Evolutionary conservation across 768 basidiomycete genomes (phyloP).

Genomic region (Leccinum variicolor): DNA sequence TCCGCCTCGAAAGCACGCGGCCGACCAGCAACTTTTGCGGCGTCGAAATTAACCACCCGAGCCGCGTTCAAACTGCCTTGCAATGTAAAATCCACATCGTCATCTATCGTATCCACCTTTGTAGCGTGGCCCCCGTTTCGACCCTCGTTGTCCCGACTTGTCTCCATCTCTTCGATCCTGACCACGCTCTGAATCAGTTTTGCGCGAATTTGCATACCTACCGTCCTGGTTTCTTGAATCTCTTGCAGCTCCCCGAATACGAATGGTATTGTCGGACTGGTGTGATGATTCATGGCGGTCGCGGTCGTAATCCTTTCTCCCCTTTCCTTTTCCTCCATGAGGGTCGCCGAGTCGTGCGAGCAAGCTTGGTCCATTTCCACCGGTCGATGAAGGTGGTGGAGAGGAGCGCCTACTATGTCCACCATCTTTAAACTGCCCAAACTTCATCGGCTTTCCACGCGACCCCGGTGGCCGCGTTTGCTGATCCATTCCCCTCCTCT

Average conservation of each 20-base stretch:
- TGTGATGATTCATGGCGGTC: conserved; percentile 5
- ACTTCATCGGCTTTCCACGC: conserved; percentile 34
- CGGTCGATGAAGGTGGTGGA: conserved; percentile 14
- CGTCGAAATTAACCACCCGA: too few species aligned
- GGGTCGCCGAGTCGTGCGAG: conserved; percentile 33
- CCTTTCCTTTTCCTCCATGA: conserved; percentile 4
- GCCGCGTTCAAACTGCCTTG: neutral
- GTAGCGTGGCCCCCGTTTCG: conserved; percentile 43
- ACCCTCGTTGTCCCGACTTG: conserved; percentile 16
- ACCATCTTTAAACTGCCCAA: conserved; percentile 34
- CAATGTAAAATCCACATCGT: conserved; percentile 45
- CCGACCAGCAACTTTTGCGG: neutral
- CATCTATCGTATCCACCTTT: conserved; percentile 41
- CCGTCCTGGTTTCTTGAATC: conserved; percentile 12
- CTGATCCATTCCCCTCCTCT: conserved; percentile 23
- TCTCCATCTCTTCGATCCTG: conserved; percentile 22
- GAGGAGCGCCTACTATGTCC: conserved; percentile 23
- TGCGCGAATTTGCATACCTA: conserved; percentile 10
- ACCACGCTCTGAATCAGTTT: conserved; percentile 13
- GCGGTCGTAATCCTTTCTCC: conserved; percentile 2
- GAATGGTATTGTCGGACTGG: conserved; percentile 13
- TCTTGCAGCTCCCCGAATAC: conserved; percentile 31
- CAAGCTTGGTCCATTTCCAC: conserved; percentile 26
- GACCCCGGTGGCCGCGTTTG: conserved; percentile 6
- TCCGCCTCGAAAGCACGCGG: neutral